These are phyloP conservation scores for Setaria italica DNA, from an alignment of 202 grass and related monocot species.

Conservation along the genomic window DNA sequence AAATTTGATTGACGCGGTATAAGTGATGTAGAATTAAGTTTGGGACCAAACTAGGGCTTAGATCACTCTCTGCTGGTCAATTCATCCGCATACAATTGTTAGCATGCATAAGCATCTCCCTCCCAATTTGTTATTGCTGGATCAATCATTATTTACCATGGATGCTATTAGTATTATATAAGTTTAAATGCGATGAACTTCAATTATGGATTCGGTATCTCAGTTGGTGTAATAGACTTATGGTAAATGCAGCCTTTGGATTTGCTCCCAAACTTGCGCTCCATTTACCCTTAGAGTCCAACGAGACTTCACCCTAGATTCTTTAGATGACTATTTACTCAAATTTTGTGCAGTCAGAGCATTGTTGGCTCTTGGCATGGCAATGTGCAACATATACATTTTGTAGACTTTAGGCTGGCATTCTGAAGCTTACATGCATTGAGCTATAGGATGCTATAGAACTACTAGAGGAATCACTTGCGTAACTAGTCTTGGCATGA, in stretches of 20 bases:
- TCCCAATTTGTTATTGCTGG: neutral
- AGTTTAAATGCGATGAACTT: neutral
- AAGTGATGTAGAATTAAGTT: neutral
- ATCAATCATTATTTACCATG: neutral
- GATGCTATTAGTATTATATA: neutral
- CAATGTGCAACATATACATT: neutral
- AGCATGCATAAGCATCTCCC: neutral
- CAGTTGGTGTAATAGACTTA: neutral
- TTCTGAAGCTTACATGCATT: conserved; percentile 9
- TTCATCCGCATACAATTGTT: neutral
- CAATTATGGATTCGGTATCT: neutral
- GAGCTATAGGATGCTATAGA: neutral
- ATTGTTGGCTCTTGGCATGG: neutral
- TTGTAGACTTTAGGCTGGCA: neutral
- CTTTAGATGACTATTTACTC: neutral
- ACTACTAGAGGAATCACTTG: neutral
- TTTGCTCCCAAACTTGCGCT: neutral
- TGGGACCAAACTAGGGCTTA: neutral
- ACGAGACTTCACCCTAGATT: neutral
- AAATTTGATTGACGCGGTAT: neutral
- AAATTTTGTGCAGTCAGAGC: neutral
- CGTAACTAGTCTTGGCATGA: conserved; percentile 8
- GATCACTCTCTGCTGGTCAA: neutral
- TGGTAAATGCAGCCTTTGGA: neutral
- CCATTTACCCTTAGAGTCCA: neutral